Evolutionary conservation across 1,284 basidiomycete species (phyloP).

Genomic region (Heliocybe sulcata): DNA sequence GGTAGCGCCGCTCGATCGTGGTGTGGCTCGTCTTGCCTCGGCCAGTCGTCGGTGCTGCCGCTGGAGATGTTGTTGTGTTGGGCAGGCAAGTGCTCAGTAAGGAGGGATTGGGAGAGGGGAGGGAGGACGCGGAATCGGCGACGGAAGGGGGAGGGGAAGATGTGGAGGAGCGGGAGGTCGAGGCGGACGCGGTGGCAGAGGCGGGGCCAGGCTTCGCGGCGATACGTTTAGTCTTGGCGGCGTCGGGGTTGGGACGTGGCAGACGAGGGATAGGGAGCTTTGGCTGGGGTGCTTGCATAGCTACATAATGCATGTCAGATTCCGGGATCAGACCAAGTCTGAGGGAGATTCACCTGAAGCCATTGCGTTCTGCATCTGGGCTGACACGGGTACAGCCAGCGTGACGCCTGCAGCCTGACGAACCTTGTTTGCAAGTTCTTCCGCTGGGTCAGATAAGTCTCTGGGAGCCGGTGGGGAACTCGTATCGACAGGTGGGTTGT

Average conservation of each 20-base stretch:
- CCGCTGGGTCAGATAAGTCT: constrained; percentile 30
- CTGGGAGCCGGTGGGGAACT: background rate
- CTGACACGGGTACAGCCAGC: constrained; percentile 45
- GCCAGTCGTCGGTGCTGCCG: constrained; percentile 13
- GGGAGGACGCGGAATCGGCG: constrained; percentile 24
- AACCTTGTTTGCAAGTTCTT: constrained; percentile 49
- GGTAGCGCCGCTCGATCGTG: constrained; percentile 84
- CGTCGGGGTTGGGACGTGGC: constrained; percentile 8
- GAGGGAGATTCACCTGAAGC: background rate
- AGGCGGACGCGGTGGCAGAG: constrained; percentile 12
- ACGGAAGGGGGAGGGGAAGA: constrained; percentile 25
- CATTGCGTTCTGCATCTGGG: constrained; percentile 7
- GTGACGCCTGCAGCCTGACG: constrained; percentile 54
- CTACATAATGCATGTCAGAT: constrained; percentile 3
- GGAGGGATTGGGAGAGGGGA: constrained; percentile 15
- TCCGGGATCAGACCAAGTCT: constrained; percentile 14
- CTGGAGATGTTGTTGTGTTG: constrained; percentile 16
- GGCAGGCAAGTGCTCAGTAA: constrained; percentile 12
- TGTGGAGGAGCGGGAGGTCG: constrained; percentile 26
- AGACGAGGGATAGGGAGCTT: constrained; percentile 28
- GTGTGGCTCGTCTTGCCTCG: constrained; percentile 77
- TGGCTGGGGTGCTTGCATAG: background rate
- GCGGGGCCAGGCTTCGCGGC: constrained; percentile 14
- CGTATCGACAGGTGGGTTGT: background rate
- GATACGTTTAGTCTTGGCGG: constrained; percentile 12